Evolutionary conservation across 768 basidiomycete species (phyloP), one percentile per base, ranked within the genome.

Genomic region (Serendipita vermifera): DNA sequence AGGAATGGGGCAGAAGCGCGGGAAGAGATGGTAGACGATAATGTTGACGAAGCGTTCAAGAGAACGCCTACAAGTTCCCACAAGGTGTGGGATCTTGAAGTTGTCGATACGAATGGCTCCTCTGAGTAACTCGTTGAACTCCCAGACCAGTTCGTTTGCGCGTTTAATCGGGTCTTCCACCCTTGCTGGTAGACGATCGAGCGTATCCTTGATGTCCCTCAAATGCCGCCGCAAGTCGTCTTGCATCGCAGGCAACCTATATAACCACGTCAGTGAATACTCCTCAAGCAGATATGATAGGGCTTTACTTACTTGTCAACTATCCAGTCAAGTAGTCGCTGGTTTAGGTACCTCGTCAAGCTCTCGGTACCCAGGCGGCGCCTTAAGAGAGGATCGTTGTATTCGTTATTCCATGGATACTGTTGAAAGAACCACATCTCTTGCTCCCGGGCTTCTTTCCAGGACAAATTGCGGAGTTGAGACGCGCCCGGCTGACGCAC

Each of bases 31-130:
- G 29, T 51, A 51, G 20, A 51, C 9, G 22, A 51, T 20, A 22
- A 51, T 7, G 22, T 51, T 29, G 46, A 31, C 27, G 29, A 22
- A 51, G 9, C 31, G 15, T 26, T 51, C 46, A 7, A 51, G 22
- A 4, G 15, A 15, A 26, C 46, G 46, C 4, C 46, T 20, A 31
- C 46, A 51, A 20, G 6, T n/a, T 15, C 46, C 46, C 22, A 51
- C 46, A n/a, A 51, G 46, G 4, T 22, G 22, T 26, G 46, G 46
- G n/a, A 51, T 29, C 29, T 29, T 51, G 46, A 51, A 51, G 22
- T 51, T 51, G 46, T 51, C 20, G 22, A 22, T 20, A 26, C 29
- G 15, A 29, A 51, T 29, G 22, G 46, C 46, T 5, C 22, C 46
- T 20, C 27, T 51, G 20, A 51, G 24, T n/a, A 15, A n/a, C 7